These are phyloP conservation scores for Novymonas esmeraldas DNA, from an alignment of 208 protist species.

Conservation along the genomic window DNA sequence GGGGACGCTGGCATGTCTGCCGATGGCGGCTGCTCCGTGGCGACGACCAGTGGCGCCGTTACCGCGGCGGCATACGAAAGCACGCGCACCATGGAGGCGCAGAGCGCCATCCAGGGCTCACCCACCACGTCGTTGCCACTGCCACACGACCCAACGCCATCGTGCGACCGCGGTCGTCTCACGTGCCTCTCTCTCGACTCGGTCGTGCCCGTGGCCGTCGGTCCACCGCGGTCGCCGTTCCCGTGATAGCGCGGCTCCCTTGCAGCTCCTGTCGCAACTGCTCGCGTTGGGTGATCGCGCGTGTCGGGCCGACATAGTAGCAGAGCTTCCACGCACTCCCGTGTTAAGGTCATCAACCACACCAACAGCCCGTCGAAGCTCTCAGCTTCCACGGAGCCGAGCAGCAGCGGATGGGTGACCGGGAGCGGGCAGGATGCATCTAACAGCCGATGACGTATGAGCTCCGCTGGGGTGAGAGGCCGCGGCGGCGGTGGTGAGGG, in stretches of 20 bases:
- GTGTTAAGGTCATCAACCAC: slow-evolving; percentile 15
- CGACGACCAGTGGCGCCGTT: background rate
- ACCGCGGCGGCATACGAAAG: slow-evolving; percentile 6
- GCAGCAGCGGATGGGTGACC: slow-evolving; percentile 24
- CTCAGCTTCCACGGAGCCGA: slow-evolving; percentile 16
- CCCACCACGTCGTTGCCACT: background rate
- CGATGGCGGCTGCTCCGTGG: slow-evolving; percentile 5
- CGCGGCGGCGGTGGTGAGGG: background rate
- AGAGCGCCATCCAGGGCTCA: slow-evolving; percentile 18
- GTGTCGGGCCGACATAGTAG: slow-evolving; percentile 11
- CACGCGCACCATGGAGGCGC: slow-evolving; percentile 17
- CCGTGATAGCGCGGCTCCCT: no score
- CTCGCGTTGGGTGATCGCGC: background rate
- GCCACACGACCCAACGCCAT: background rate
- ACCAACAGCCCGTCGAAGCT: slow-evolving; percentile 2
- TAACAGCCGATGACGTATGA: slow-evolving; percentile 24
- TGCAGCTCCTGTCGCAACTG: background rate
- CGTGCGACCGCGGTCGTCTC: background rate
- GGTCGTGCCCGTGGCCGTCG: no score
- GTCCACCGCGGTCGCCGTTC: background rate
- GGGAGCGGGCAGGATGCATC: slow-evolving; percentile 15
- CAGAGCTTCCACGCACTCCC: slow-evolving; percentile 14
- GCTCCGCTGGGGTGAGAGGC: slow-evolving; percentile 21
- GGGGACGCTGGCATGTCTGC: slow-evolving; percentile 10
- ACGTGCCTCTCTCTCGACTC: background rate